Evolutionary conservation across 202 grass and related monocot species (phyloP).

Genomic region (Digitaria exilis): DNA sequence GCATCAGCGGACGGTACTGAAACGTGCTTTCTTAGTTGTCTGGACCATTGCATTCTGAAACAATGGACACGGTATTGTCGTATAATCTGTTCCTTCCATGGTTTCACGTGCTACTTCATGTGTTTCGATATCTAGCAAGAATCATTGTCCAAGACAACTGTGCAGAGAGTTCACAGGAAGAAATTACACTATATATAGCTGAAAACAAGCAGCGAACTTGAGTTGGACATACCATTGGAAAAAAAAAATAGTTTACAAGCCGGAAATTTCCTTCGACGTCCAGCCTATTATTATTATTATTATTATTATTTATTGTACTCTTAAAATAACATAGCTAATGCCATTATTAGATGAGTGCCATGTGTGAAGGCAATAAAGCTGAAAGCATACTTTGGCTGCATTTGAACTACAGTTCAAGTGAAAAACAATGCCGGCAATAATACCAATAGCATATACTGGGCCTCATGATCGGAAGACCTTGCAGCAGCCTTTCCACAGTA

Average conservation of each 20-base stretch:
- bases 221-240: not conserved
- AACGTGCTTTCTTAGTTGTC: not conserved
- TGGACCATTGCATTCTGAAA: not conserved
- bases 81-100: not conserved
- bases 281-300: not conserved
- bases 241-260: not conserved
- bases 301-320: not conserved
- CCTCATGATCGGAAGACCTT: too few species aligned
- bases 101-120: conserved; percentile 12
- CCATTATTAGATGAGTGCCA: not conserved
- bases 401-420: not conserved
- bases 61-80: not conserved
- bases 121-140: not conserved
- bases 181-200: too few species aligned
- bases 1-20: not conserved
- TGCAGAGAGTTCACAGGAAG: too few species aligned
- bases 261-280: not conserved
- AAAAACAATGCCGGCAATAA: not conserved
- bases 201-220: not conserved
- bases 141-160: not conserved
- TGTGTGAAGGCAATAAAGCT: not conserved
- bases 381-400: not conserved
- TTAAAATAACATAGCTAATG: not conserved
- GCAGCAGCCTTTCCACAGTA: too few species aligned
- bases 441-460: not conserved